Base-by-base conservation (phyloP, 129 eudicot genomes). In the Chrysanthemum makinoi region DNA sequence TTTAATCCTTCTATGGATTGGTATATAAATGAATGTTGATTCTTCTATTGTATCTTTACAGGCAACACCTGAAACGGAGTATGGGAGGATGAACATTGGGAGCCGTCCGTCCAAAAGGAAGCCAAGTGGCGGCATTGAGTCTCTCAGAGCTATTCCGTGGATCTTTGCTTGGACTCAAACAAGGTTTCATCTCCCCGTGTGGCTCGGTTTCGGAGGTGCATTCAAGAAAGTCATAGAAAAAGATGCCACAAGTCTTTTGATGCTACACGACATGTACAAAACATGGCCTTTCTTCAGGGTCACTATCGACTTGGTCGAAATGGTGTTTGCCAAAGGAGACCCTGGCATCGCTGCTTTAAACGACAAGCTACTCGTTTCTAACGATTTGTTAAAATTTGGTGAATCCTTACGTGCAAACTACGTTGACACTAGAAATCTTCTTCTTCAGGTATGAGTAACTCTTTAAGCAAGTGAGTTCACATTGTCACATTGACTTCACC, bases 161-260 rank as follows among this genome's bases (percentile, higher is more conserved):
- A 94, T 90, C 83, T 92, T 92, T 78, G 98, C 96, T 1, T 92
- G 96, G 98, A 92, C 96, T 1, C 98, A 92, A 63, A 94, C 97
- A 6, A 84, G 99, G 83, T 94, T 94, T 30, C 97, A 94, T 84
- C 96, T 94, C 57, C 99, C 99, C 0, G 99, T 94, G 44, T 94
- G 99, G 99, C 97, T 94, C 2, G 99, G 99, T 18, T 90, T 94
- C 35, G 99, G 99, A n/a, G 99, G 86, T 58, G 99, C 99, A 7
- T 94, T 94, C 82, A 87, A 84, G 59, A 60, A 82, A 12, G 88
- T 83, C 10, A 80, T 90, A n/a, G 62, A 87, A 60, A 85, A 82
- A 70, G 96, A 89, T 62, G 67, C 73, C 35, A 79, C 75, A 75
- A 87, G 84, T 67, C 87, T 89, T 51, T 72, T 72, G n/a, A 85